Base-by-base conservation (phyloP, 2,329 filamentous ascomycete species). In the Aphanocladium album region DNA sequence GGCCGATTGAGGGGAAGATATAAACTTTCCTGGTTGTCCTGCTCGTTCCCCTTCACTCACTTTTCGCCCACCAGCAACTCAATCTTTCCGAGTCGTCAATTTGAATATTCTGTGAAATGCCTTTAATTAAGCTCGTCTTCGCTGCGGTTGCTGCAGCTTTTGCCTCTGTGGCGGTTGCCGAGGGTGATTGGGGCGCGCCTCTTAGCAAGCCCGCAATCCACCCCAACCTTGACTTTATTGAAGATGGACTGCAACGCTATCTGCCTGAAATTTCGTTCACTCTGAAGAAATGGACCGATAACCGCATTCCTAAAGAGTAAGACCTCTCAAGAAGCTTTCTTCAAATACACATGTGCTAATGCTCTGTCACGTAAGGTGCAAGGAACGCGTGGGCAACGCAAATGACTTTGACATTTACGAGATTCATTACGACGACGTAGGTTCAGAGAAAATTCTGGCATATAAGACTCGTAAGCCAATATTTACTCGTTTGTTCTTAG, bases 371-470 rank as follows among this genome's bases (percentile, higher is more conserved):
- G 11, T 35, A 33, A 58, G 55, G 41, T 58, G 55, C 55, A 50
- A 51, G 17, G 27, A 19, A 16, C 45, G 55, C 1, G 55, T 58
- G 2, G 23, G 17, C 9, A 58, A 58, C 35, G 55, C 55, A 6
- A 50, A 58, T n/a, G 55, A 58, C 35, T 41, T 58, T 51, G 55
- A 58, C 46, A 51, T 58, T 23, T 58, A 50, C 12, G 46, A 51
- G 11, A 58, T 58, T 27, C 55, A 46, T 14, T 58, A 58, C n/a
- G 45, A 39, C 19, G 55, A 58, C 41, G 55, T 51, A 50, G 6
- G 55, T 51, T 21, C 16, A n/a, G 16, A n/a, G 14, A 5, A 6
- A 14, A 8, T 5, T 21, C 16, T 5, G 11, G 1, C 30, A 30
- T 5, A 30, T 9, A 30, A 5, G 5, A 30, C 30, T 23, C 1